Base-by-base conservation (phyloP, 495 filamentous ascomycete species). In the Hapsidospora chrysogenum region DNA sequence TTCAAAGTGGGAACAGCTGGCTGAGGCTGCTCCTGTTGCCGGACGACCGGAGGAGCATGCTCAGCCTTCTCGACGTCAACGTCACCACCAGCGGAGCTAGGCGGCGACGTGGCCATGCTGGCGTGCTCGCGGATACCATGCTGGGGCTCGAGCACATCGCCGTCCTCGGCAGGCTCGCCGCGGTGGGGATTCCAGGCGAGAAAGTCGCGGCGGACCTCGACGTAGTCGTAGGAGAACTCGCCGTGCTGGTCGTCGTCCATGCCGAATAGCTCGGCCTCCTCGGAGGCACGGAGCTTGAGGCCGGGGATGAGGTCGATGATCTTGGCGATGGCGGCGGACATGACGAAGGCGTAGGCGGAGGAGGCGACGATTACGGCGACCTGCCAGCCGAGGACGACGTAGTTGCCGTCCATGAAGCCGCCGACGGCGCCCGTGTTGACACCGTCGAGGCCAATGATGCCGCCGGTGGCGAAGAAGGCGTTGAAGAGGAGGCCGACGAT, bases 211-310 rank as follows among this genome's bases (percentile, higher is more conserved):
- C 89, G 78, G 41, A 97, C 89, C 65, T 97, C 89, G 45, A 97
- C 89, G 55, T 97, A 97, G 58, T 97, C 89, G 63, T 97, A 97
- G 5, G 89, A 92, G 51, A 97, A 97, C 57, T 97, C 89, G 50
- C 89, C 89, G 22, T 95, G 78, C 52, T 97, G 89, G 61, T 97
- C 89, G 53, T 96, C 92, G 46, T 97, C 89, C 86, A 96, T 94
- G 38, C 89, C 89, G 34, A 96, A 72, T 14, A 97, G 71, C 56
- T 97, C 89, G n/a, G 92, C 89, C 60, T 97, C 82, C 47, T 92
- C 84, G 21, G 76, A 82, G 9, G 89, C 89, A 30, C 89, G 81
- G 39, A 97, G 79, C 42, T 93, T 72, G 10, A 97, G 70, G 19
- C 92, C 92, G 4, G 89, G 89, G 35, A 89, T 75, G 43, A 73